These are phyloP conservation scores for Quercus robur DNA, from an alignment of 306 rosid species.

Conservation along the genomic window DNA sequence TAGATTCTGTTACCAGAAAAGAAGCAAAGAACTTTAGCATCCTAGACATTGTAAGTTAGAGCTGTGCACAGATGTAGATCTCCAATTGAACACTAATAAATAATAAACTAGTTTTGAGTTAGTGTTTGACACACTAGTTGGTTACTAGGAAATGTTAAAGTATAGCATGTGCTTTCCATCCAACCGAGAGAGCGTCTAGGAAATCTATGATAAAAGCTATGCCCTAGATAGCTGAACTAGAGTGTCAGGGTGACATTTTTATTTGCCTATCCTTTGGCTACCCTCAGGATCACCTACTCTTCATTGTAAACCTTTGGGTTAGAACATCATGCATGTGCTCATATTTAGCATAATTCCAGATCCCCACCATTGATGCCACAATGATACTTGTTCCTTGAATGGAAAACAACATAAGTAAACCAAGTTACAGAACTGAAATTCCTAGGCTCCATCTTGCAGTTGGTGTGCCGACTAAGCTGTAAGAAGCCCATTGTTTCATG, in stretches of 20 bases:
- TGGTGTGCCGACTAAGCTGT: not conserved
- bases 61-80: not conserved
- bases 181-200: not conserved
- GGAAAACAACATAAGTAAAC: no score
- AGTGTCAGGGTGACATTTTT: no score
- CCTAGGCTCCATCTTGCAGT: not conserved
- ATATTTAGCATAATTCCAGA: no score
- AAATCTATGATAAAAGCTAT: not conserved
- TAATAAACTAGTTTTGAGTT: not conserved
- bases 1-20: not conserved
- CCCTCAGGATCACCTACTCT: no score
- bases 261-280: no score
- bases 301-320: no score
- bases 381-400: no score
- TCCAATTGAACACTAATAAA: not conserved
- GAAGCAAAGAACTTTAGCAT: not conserved
- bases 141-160: not conserved
- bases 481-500: not conserved
- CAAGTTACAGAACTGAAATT: no score
- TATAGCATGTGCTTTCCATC: not conserved
- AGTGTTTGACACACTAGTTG: not conserved
- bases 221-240: no score
- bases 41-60: not conserved
- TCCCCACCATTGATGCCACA: no score
- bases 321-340: no score